Percentiles rank a stretch among this genome's conserved stretches.
These are phyloP conservation scores for Hypomontagnella submonticulosa DNA, from an alignment of 495 filamentous ascomycete species.

Conservation along the genomic window DNA sequence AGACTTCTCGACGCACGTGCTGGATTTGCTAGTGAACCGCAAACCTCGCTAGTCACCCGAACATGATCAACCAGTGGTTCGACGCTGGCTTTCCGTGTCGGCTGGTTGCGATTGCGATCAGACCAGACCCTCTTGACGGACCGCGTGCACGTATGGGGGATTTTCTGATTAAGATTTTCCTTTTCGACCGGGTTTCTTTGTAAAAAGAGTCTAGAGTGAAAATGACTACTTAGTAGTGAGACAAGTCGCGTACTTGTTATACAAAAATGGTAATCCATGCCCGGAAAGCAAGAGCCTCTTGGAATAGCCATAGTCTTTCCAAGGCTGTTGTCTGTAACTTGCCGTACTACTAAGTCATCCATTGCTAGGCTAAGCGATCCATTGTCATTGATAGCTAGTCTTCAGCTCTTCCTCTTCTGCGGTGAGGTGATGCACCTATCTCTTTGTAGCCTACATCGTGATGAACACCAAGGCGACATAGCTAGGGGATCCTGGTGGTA, in stretches of 20 bases:
- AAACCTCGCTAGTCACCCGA: slow-evolving; percentile 4
- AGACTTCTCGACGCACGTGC: slow-evolving; percentile 2
- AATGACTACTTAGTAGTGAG: slow-evolving; percentile 18
- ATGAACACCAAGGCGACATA: too few species aligned
- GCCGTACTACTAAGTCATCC: too few species aligned
- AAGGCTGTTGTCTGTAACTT: too few species aligned
- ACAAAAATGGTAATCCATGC: not conserved
- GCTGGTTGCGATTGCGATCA: slow-evolving; percentile 6
- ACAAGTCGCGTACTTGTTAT: slow-evolving; percentile 16
- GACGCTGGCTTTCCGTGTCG: slow-evolving; percentile 27
- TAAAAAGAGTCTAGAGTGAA: slow-evolving; percentile 8
- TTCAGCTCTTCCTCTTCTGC: too few species aligned
- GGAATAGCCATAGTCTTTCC: too few species aligned
- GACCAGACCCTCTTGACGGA: slow-evolving; percentile 32
- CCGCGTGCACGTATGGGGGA: slow-evolving; percentile 42
- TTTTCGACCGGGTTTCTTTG: slow-evolving; percentile 21
- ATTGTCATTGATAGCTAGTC: too few species aligned
- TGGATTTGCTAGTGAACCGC: slow-evolving; percentile 1
- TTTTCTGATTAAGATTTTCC: slow-evolving; percentile 27
- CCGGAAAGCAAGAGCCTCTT: too few species aligned
- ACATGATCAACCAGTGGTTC: slow-evolving; percentile 6
- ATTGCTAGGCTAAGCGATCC: too few species aligned
- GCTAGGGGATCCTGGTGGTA: too few species aligned
- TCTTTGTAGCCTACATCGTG: too few species aligned
- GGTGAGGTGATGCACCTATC: too few species aligned